Evolutionary conservation across 371 early-diverging fungal species (phyloP).

Genomic region (Mortierella sp.): DNA sequence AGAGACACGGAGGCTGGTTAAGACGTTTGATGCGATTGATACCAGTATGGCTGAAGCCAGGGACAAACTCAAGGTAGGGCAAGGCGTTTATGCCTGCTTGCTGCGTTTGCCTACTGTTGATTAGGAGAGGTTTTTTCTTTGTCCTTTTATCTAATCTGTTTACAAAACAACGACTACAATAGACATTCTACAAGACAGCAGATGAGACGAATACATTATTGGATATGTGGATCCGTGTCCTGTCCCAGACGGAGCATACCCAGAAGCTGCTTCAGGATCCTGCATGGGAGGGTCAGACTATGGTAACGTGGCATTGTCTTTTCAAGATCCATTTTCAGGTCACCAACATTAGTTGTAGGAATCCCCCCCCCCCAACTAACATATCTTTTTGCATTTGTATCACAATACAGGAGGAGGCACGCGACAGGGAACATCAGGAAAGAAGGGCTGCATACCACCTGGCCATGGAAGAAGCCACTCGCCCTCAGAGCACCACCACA

Average conservation of each 20-base stretch:
- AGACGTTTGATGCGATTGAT: slow-evolving; percentile 40
- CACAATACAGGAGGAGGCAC: slow-evolving; percentile 40
- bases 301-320: slow-evolving; percentile 23
- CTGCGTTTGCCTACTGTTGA: no score
- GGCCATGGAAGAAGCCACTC: slow-evolving; percentile 48
- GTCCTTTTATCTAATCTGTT: not conserved
- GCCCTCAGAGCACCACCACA: not conserved
- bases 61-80: slow-evolving; percentile 46
- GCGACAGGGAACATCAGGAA: slow-evolving; percentile 36
- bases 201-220: slow-evolving; percentile 54
- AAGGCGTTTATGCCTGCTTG: no score
- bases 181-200: slow-evolving; percentile 53
- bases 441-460: slow-evolving; percentile 34
- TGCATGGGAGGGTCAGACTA: slow-evolving; percentile 45
- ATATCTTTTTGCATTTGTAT: not conserved
- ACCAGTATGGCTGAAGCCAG: slow-evolving; percentile 44
- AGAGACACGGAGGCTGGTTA: slow-evolving; percentile 29
- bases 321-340: no score
- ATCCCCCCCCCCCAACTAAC: not conserved
- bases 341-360: not conserved
- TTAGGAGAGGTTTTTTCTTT: not conserved
- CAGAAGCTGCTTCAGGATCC: slow-evolving; percentile 41
- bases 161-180: not conserved
- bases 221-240: slow-evolving; percentile 55
- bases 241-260: slow-evolving; percentile 50